These are phyloP conservation scores for Lathyrus sativus DNA, from an alignment of 306 rosid genomes.

Conservation along the genomic window DNA sequence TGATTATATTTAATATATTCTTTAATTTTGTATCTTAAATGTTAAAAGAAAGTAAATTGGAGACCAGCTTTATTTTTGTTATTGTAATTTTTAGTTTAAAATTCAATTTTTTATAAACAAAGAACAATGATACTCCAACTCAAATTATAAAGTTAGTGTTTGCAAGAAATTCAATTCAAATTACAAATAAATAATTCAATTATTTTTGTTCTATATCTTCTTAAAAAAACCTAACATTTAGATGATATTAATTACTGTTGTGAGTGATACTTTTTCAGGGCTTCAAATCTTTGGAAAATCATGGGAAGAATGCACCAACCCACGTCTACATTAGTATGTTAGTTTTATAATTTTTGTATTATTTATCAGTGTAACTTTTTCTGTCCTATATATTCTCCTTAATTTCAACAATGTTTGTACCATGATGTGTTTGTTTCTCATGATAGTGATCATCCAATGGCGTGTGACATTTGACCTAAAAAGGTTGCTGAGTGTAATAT, in stretches of 20 bases:
- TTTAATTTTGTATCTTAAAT: background rate
- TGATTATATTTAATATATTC: background rate
- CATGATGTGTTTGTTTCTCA: conserved; percentile 3
- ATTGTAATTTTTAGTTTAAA: background rate
- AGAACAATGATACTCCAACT: too few species aligned
- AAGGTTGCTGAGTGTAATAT: background rate
- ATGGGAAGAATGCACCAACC: conserved; percentile 53
- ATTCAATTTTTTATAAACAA: background rate
- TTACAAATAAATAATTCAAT: too few species aligned
- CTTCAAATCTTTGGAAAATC: conserved; percentile 54
- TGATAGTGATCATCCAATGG: background rate
- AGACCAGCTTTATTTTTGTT: background rate
- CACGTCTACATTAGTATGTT: conserved; percentile 40
- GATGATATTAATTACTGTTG: conserved; percentile 8
- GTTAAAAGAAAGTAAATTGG: background rate
- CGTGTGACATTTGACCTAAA: background rate
- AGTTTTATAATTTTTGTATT: background rate
- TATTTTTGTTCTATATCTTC: too few species aligned
- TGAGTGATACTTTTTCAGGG: conserved; percentile 42
- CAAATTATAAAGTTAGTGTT: too few species aligned
- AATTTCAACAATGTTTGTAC: conserved; percentile 2
- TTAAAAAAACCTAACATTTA: background rate
- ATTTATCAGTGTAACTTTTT: background rate
- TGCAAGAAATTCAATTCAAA: too few species aligned
- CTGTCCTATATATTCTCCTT: conserved; percentile 13